Conservation (phyloP, 192 early-diverging fungal species). For the Entrophospora sp. region DNA sequence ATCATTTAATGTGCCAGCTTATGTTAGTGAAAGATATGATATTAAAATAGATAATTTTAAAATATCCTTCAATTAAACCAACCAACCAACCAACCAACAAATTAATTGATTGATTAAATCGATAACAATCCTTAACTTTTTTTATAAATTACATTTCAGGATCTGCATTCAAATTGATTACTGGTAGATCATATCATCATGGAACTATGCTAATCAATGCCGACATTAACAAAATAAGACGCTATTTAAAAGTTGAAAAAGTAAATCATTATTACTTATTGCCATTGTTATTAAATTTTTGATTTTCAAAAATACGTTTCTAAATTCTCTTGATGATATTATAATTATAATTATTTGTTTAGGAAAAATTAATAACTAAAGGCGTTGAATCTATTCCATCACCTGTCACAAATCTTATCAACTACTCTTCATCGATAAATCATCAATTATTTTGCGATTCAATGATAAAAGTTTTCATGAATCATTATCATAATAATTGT, state of each 20-base stretch:
- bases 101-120: background rate
- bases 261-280: background rate
- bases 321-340: background rate
- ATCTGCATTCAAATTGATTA: constrained; percentile 87
- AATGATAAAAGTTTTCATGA: constrained; percentile 60
- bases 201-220: constrained; percentile 97
- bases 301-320: background rate
- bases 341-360: constrained; percentile 5
- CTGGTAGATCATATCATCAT: constrained; percentile 81
- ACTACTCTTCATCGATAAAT: constrained; percentile 73
- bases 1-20: constrained; percentile 63
- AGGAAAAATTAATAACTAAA: constrained; percentile 62
- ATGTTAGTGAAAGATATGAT: constrained; percentile 83
- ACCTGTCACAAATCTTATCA: constrained; percentile 70
- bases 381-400: constrained; percentile 91
- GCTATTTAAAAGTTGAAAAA: constrained; percentile 24
- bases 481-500: constrained; percentile 40
- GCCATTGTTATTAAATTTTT: background rate
- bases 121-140: background rate
- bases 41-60: constrained; percentile 78
- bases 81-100: too few species aligned
- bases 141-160: constrained; percentile 61
- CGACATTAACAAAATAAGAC: constrained; percentile 45
- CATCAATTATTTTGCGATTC: constrained; percentile 78
- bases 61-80: too few species aligned